Conservation (phyloP, 2,329 filamentous ascomycete species). For the Beauveria australis region DNA sequence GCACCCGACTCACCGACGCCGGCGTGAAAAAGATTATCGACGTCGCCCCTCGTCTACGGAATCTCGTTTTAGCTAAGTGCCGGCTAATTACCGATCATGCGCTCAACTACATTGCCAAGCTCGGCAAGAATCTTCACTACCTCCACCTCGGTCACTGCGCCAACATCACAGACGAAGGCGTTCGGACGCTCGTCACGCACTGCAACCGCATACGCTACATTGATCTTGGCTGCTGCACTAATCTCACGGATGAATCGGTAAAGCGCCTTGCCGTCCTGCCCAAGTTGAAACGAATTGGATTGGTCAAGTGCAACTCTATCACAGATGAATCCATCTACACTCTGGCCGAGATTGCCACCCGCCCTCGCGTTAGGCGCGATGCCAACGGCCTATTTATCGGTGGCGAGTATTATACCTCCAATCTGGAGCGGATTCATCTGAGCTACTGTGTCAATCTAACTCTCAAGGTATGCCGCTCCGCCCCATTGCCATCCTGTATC, state of each 20-base stretch:
- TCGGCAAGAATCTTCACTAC: conserved; percentile 95
- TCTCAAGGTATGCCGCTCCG: conserved; percentile 54
- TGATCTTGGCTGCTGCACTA: conserved; percentile 87
- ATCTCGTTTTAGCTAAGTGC: conserved; percentile 91
- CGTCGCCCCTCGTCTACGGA: conserved; percentile 78
- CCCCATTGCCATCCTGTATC: neutral
- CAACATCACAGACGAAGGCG: conserved; percentile 81
- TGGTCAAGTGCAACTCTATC: conserved; percentile 88
- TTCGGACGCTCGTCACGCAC: conserved; percentile 70
- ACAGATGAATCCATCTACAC: conserved; percentile 85
- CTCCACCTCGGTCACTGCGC: conserved; percentile 91
- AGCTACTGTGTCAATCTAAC: conserved; percentile 89
- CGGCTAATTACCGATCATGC: conserved; percentile 83
- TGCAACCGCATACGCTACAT: conserved; percentile 97
- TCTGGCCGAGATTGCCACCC: conserved; percentile 62
- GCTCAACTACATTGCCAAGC: conserved; percentile 75
- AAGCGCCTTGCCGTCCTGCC: conserved; percentile 76
- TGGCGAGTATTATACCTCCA: conserved; percentile 50
- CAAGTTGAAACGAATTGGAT: conserved; percentile 86
- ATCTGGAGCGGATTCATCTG: conserved; percentile 86
- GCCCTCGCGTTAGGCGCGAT: conserved; percentile 41
- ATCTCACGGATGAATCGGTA: conserved; percentile 82
- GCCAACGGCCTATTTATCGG: conserved; percentile 37
- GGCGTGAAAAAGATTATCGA: conserved; percentile 83
- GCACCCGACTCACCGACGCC: conserved; percentile 72